phyloP scores from a whole-genome alignment of 352 stramenopile genomes.

The Globisporangium sylvaticum region DNA sequence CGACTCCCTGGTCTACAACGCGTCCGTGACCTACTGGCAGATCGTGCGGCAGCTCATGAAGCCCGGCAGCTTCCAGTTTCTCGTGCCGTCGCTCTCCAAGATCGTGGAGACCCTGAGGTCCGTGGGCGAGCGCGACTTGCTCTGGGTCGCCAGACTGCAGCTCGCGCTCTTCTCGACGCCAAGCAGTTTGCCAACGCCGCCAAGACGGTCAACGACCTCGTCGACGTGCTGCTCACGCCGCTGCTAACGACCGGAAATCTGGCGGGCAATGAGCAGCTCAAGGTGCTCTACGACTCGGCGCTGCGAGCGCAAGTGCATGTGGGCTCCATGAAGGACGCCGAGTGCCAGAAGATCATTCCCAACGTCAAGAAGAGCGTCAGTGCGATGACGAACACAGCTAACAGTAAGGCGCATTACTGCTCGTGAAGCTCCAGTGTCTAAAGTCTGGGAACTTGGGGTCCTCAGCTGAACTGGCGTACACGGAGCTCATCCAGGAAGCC shows the following conservation, averaged over 20 bases:
- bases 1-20: constrained; percentile 92
- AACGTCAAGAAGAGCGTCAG: constrained; percentile 44
- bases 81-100: constrained; percentile 53
- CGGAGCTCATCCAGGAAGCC: constrained; percentile 60
- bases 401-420: constrained; percentile 35
- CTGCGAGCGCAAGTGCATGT: constrained; percentile 66
- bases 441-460: constrained; percentile 38
- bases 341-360: constrained; percentile 72
- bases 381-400: constrained; percentile 5
- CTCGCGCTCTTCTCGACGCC: constrained; percentile 66
- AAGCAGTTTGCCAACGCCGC: constrained; percentile 51
- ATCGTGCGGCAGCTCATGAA: constrained; percentile 85
- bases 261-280: constrained; percentile 19
- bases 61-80: constrained; percentile 62
- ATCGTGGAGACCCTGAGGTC: constrained; percentile 71
- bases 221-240: constrained; percentile 52
- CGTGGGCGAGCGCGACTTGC: constrained; percentile 62
- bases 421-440: constrained; percentile 66
- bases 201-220: constrained; percentile 64
- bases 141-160: constrained; percentile 63
- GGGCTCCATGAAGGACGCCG: constrained; percentile 65
- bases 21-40: constrained; percentile 84
- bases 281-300: constrained; percentile 59
- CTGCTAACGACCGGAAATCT: constrained; percentile 26
- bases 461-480: constrained; percentile 37